These are phyloP conservation scores for Amylostereum areolatum DNA, from an alignment of 1,284 basidiomycete species.

Conservation along the genomic window DNA sequence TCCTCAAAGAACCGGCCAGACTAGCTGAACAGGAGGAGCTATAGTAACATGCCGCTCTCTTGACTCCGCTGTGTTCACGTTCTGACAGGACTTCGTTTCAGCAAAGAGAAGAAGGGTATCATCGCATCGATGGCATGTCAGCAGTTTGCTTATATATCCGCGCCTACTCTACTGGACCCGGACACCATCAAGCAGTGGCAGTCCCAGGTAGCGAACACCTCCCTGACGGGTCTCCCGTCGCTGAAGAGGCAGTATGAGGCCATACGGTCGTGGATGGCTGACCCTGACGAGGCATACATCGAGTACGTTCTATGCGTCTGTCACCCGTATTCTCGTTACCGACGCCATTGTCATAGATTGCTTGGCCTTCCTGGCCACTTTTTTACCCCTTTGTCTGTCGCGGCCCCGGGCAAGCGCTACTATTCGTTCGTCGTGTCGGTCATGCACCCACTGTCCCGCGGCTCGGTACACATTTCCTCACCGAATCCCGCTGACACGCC, in stretches of 20 bases:
- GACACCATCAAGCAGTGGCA: not conserved
- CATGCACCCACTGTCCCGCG: conserved; percentile 15
- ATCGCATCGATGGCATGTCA: not conserved
- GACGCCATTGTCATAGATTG: not conserved
- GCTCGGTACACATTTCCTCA: conserved; percentile 13
- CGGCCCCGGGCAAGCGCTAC: conserved; percentile 6
- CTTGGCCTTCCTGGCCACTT: not conserved
- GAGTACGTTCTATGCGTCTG: not conserved
- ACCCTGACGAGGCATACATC: not conserved
- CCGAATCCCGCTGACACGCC: conserved; percentile 11
- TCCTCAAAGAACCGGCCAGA: not conserved
- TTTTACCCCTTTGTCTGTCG: not conserved
- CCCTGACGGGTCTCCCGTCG: not conserved
- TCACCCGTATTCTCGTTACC: not conserved
- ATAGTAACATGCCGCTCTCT: not conserved
- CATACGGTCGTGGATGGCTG: not conserved
- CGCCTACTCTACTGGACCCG: not conserved
- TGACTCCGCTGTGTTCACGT: not conserved
- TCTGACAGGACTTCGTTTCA: not conserved
- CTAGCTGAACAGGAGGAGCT: not conserved
- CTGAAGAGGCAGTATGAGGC: not conserved
- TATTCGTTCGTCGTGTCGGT: conserved; percentile 10
- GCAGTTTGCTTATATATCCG: not conserved
- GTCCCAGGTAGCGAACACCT: not conserved
- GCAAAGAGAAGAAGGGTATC: not conserved